Conservation (phyloP, 495 filamentous ascomycete genomes). For the Bryoglossum gracile region DNA sequence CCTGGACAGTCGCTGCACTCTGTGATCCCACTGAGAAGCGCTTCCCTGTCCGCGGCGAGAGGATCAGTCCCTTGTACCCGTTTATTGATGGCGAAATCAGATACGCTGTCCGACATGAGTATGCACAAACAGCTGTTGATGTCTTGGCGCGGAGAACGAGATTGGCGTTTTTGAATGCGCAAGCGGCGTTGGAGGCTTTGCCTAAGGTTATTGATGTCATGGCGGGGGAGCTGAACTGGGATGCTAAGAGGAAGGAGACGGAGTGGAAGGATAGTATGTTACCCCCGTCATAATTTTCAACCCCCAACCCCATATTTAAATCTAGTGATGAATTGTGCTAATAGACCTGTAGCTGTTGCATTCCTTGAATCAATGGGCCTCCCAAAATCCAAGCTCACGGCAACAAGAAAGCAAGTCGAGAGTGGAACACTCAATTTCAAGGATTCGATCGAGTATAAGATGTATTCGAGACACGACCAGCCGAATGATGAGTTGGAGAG, state of each 20-base stretch:
- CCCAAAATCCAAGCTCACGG: conserved; percentile 62
- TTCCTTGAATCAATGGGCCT: conserved; percentile 86
- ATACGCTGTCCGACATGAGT: conserved; percentile 85
- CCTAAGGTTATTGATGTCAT: conserved; percentile 90
- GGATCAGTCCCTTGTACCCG: conserved; percentile 77
- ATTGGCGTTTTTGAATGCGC: conserved; percentile 89
- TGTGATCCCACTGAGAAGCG: conserved; percentile 73
- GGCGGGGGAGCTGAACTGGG: conserved; percentile 83
- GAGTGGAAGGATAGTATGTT: conserved; percentile 72
- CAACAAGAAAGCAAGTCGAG: conserved; percentile 72
- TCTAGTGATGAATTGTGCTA: background rate
- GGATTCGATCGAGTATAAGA: conserved; percentile 59
- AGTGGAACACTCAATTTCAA: conserved; percentile 63
- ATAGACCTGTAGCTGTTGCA: conserved; percentile 49
- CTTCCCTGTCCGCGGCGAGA: conserved; percentile 82
- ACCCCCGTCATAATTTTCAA: conserved; percentile 27
- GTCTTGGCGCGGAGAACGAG: conserved; percentile 82
- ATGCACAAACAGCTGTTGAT: conserved; percentile 90
- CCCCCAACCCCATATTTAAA: background rate
- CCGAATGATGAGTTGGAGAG: conserved; percentile 24
- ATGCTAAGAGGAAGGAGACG: conserved; percentile 54
- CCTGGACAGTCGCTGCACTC: conserved; percentile 89
- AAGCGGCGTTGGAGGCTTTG: conserved; percentile 87
- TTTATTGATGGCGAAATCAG: conserved; percentile 96
- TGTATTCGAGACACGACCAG: conserved; percentile 62